Evolutionary conservation across 73 alveolate genomes (phyloP), one percentile per base, ranked within the genome.

Genomic region (Tetrahymena borealis): DNA sequence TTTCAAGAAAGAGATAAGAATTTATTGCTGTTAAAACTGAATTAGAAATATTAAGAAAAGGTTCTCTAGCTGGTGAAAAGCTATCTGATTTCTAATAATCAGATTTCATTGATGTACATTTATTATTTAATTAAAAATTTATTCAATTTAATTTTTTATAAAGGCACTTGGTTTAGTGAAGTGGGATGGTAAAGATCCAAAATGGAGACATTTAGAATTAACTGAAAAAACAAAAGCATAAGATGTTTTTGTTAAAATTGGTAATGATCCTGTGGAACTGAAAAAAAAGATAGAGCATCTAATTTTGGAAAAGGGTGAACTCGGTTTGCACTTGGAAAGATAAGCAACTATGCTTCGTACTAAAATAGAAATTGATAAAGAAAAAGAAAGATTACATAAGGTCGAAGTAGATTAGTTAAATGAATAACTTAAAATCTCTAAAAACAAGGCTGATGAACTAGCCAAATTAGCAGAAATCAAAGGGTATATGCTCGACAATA

Each of bases 101-200:
- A 10, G 85, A 60, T 60, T 60, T 60, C 13, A 60, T 60, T 15
- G 85, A 60, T 20, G 85, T 60, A 60, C 3, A 3, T 2, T n/a
- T 5, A 24, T 60, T 18, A 60, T 60, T 16, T 18, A 60, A 2
- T 60, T 60, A 18, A 7, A 15, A 24, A n/a, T 60, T 60, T 60
- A 18, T 60, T 8, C 28, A 20, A 10, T 60, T 60, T 20, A 9
- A 39, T 39, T 39, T 39, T 39, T n/a, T n/a, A 12, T 39, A 7
- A 24, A 60, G 85, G 85, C 85, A 24, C 31, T 60, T 13, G 85
- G 85, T 15, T 60, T 60, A n/a, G 85, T 60, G 2, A 60, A 60
- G 35, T 60, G 85, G 85, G 85, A 60, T 60, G 85, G 85, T 60
- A 60, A 60, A 60, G 85, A 60, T 60, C 85, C 85, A 24, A 60